Conservation (phyloP, 2,329 filamentous ascomycete genomes). For the Rosellinia necatrix region DNA sequence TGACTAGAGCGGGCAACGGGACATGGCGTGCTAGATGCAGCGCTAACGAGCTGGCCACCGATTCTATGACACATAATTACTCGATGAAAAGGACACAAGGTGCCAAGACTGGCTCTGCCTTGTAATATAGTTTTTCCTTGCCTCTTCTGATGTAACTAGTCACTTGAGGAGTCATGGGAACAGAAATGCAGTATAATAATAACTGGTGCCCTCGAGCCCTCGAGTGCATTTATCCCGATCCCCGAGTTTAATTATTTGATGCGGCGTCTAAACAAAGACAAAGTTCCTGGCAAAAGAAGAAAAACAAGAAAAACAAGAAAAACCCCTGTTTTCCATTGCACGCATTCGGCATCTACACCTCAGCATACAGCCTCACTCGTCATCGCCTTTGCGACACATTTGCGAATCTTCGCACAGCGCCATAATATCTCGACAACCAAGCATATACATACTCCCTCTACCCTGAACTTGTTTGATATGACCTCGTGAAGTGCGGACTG, state of each 20-base stretch:
- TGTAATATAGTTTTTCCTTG: slow-evolving; percentile 18
- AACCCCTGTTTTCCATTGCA: too few relatives aligned
- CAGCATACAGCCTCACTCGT: too few relatives aligned
- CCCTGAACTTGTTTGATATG: too few relatives aligned
- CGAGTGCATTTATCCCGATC: neutral
- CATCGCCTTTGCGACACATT: too few relatives aligned
- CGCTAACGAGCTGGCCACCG: slow-evolving; percentile 22
- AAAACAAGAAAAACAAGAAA: too few relatives aligned
- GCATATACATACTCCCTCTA: neutral
- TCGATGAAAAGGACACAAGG: slow-evolving; percentile 38
- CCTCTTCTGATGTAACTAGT: neutral
- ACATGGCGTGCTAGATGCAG: neutral
- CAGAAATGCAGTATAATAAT: slow-evolving; percentile 28
- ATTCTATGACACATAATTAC: slow-evolving; percentile 46
- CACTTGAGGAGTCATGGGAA: slow-evolving; percentile 18
- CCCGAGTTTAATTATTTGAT: neutral
- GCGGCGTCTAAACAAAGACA: neutral
- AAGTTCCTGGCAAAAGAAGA: too few relatives aligned
- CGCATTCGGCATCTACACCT: too few relatives aligned
- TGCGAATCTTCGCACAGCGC: too few relatives aligned
- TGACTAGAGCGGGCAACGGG: slow-evolving; percentile 5
- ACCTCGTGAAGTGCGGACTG: too few relatives aligned
- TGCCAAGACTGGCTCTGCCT: slow-evolving; percentile 5
- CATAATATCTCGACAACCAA: neutral
- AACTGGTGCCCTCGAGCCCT: slow-evolving; percentile 15